These are phyloP conservation scores for Sporisorium graminicola DNA, from an alignment of 1,284 basidiomycete genomes.

Conservation along the genomic window DNA sequence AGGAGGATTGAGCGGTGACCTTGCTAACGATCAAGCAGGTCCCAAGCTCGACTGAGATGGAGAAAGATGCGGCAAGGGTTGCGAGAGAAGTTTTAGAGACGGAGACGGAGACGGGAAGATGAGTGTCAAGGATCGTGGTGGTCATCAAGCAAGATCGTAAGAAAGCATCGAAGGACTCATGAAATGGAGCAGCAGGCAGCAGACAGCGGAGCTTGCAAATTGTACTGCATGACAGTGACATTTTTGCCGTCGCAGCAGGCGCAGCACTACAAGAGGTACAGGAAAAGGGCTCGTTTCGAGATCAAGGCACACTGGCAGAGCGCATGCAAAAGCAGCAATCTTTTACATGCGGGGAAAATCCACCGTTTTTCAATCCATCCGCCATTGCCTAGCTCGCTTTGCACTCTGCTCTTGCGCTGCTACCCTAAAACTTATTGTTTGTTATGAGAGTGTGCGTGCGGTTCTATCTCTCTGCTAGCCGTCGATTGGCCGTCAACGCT, in stretches of 20 bases:
- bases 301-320: not conserved
- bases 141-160: not conserved
- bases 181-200: not conserved
- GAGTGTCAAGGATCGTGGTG: constrained; percentile 5
- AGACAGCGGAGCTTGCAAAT: too few species aligned
- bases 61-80: not conserved
- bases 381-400: not conserved
- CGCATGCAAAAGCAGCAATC: not conserved
- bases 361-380: constrained; percentile 6
- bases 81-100: not conserved
- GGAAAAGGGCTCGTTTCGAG: not conserved
- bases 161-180: not conserved
- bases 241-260: too few species aligned
- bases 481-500: too few species aligned
- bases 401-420: not conserved
- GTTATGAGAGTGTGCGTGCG: not conserved
- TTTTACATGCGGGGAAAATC: constrained; percentile 32
- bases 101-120: not conserved
- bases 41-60: constrained; percentile 18
- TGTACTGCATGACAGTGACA: too few species aligned
- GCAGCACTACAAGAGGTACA: not conserved
- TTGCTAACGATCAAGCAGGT: constrained; percentile 29
- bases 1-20: constrained; percentile 12
- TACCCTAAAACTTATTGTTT: not conserved
- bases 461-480: not conserved